Base-by-base conservation (phyloP, 1,284 basidiomycete species). In the Tetrapyrgos nigripes region DNA sequence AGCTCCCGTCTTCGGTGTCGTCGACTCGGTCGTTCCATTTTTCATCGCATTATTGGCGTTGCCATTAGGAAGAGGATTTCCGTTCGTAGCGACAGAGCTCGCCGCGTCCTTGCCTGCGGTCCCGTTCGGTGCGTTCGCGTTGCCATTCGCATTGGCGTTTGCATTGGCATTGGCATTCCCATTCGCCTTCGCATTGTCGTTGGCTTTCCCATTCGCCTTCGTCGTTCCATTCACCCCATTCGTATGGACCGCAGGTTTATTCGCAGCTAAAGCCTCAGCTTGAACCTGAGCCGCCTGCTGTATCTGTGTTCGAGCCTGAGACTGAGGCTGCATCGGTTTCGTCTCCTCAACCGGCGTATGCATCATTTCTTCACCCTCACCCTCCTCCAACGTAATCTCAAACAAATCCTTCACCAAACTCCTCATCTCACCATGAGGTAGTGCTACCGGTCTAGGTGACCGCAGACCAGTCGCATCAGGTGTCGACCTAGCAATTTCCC, bases 401-500 rank as follows among this genome's bases (percentile, higher is more conserved):
- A 83, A 83, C 23, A 81, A 62, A 19, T 75, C 70, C 11, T 75
- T 68, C 45, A 82, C 72, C 33, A 81, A 68, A 5, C 63, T 61
- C 11, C 62, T 59, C 28, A 83, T 69, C 24, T 82, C 75, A 0
- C 71, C 68, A 1, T 73, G 72, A 0, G 68, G 68, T 0, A 80
- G 58, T 3, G 69, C 70, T n/a, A 40, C 37, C 8, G 37, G 17
- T 17, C 37, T 40, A 0, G 83, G 82, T 37, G 76, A 79, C 26
- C 77, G 76, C 24, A 66, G 66, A 3, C 83, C 84, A 10, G 69
- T 70, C 0, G 77, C 65, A 0, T 75, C 68, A n/a, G 71, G 73
- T 19, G 62, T 59, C 3, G 78, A 72, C 1, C 87, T 77, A 0
- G 82, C 79, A 33, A 73, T 73, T 64, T 91, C 89, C 1, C 89